Evolutionary conservation across 371 early-diverging fungal species (phyloP), one percentile per base, ranked within the genome.

Genomic region (Mucor saturninus): DNA sequence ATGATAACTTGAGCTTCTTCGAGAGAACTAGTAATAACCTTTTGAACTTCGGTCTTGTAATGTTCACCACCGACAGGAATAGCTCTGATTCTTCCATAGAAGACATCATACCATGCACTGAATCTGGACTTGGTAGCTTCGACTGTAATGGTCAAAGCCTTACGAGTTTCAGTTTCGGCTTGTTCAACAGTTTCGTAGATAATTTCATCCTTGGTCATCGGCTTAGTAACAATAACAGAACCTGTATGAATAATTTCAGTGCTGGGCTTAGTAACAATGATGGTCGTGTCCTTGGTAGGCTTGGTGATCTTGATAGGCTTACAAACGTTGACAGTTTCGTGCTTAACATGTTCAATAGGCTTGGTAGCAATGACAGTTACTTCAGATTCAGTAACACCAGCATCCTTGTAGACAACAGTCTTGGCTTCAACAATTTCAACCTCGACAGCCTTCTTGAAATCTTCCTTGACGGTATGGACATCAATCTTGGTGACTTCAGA

Each of bases 121-220:
- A 69, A 28, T 56, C 63, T 62, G 6, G 45, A 10, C 29, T 73
- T 56, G 14, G 63, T 63, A 21, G 54, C 52, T 6, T 10, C 29
- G 42, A 66, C 43, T 15, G 54, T 46, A 14, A 3, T 26, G 1
- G 60, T 11, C 11, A 61, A 45, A 21, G 43, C 32, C 40, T 52
- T 56, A 4, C 54, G 42, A 31, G 62, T 56, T 39, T 62, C 62
- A 2, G 59, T 39, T 58, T 69, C 49, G 21, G 69, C 66, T 15
- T 59, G 40, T 60, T 69, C 64, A 50, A 60, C 46, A 48, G 65
- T 59, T 15, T 63, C 57, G 30, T 64, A 68, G 28, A 62, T 50
- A 50, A 62, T 21, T 32, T 54, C 59, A 35, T 50, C 62, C 14
- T 59, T 49, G 30, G 55, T 58, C 8, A 59, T 40, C 2, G 45